These are phyloP conservation scores for Atkinsonella hypoxylon DNA, from an alignment of 2,329 filamentous ascomycete species.

Conservation along the genomic window DNA sequence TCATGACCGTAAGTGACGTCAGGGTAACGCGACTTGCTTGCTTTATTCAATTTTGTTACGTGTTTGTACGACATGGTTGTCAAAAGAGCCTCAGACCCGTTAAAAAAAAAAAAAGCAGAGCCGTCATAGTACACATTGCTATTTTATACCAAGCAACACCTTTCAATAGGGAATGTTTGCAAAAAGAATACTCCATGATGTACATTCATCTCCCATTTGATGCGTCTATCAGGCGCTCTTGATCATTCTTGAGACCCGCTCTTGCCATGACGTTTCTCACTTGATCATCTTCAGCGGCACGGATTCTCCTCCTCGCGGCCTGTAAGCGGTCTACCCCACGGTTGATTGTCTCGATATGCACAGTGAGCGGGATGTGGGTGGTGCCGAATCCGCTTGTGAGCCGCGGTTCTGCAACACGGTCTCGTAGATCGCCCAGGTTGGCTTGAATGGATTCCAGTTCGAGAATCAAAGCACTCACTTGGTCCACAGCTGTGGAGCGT, in stretches of 20 bases:
- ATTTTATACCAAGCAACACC: not conserved
- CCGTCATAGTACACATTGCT: not conserved
- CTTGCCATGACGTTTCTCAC: slow-evolving; percentile 39
- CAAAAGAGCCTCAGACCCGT: no score
- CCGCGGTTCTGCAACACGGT: slow-evolving; percentile 56
- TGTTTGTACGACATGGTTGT: no score
- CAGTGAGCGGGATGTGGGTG: slow-evolving; percentile 46
- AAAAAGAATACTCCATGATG: not conserved
- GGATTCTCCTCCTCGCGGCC: slow-evolving; percentile 45
- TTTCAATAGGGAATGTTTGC: not conserved
- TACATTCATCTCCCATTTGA: not conserved
- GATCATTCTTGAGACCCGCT: slow-evolving; percentile 28
- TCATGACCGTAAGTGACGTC: no score
- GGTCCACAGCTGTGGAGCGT: slow-evolving; percentile 50
- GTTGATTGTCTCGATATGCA: slow-evolving; percentile 66
- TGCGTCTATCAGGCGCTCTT: slow-evolving; percentile 30
- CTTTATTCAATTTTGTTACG: no score
- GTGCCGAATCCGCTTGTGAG: slow-evolving; percentile 35
- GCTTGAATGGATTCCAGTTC: slow-evolving; percentile 64
- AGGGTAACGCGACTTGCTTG: no score
- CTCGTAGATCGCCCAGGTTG: slow-evolving; percentile 58
- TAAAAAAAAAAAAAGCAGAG: no score
- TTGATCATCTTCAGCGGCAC: slow-evolving; percentile 46
- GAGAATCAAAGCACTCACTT: slow-evolving; percentile 57
- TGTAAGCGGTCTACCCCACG: slow-evolving; percentile 62